Base-by-base conservation (phyloP, 768 basidiomycete species). In the Tulasnella sp. region DNA sequence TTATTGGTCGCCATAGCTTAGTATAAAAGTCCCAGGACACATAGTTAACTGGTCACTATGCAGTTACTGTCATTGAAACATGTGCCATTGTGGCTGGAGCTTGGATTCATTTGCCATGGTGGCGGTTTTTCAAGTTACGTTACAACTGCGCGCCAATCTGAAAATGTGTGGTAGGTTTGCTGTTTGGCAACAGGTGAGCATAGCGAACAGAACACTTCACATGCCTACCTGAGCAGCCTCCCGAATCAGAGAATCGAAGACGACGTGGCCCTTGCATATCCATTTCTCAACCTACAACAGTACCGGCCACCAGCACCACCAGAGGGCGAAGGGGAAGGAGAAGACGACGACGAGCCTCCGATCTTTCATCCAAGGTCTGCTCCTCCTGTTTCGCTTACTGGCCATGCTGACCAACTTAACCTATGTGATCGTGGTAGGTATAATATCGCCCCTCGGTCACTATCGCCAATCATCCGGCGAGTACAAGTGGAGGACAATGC, bases 381-480 rank as follows among this genome's bases (percentile, higher is more conserved):
- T 27, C 11, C 19, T 49, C 44, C 24, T 43, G 15, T 17, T 9
- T 42, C 34, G 12, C 10, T 45, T 45, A 48, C 63, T 25, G 41
- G 46, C 31, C n/a, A 2, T 10, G 31, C 11, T 2, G 2, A 3
- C 19, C 7, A 9, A 25, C 29, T 21, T 55, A 9, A 31, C 51
- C 21, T 48, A 53, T 27, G 66, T 29, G 79, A 80, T 1, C 72
- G 38, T 19, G 44, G 34, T 60, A 71, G 89, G 56, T 87, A 88
- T 68, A 93, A 93, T 68, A 80, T 92, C 61, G 88, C 91, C 0
- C 92, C 92, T 0, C 84, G 83, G 46, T 79, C 85, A 0, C 75
- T 84, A 51, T 85, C 82, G 0, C 87, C 90, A 21, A 85, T 93
- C 34, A 73, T 93, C 30, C 73, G 75, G 27, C 78, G 82, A 15